Base-by-base conservation (phyloP, 768 basidiomycete species). In the Mycena rebaudengoi region DNA sequence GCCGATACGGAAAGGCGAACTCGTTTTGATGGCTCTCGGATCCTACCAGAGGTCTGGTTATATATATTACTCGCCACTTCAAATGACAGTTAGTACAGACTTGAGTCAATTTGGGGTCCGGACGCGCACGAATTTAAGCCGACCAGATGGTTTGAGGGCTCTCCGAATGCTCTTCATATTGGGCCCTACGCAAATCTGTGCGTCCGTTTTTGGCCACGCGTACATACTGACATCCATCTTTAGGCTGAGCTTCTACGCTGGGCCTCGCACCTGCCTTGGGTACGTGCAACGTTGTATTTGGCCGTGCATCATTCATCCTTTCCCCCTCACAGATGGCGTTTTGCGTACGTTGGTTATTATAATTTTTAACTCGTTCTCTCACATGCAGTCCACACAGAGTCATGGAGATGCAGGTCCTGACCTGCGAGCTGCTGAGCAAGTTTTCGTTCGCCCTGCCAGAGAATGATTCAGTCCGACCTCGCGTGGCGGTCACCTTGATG, bases 111-210 rank as follows among this genome's bases (percentile, higher is more conserved):
- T 8, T 65, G 63, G 63, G 63, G 63, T n/a, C 11, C 35, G 16
- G 70, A 73, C 45, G 69, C 71, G 18, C 49, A 58, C 18, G 57
- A 68, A 23, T 73, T 70, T 54, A 57, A 57, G 18, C 35, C 35
- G 35, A 10, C 11, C 11, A 37, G 35, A 18, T 37, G 35, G 35
- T 18, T 37, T 37, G 35, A 37, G n/a, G n/a, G n/a, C n/a, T n/a
- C n/a, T n/a, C n/a, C n/a, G n/a, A n/a, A n/a, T n/a, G n/a, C n/a
- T n/a, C 35, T 18, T 10, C 35, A 37, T 37, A 37, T 37, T 37
- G 35, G 35, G 18, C 35, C 35, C 11, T 37, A 37, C 18, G 35
- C 35, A 18, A 37, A 37, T 37, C 18, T 37, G 35, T 37, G 35
- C n/a, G n/a, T 37, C 35, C 18, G 35, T 18, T 37, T 18, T 37